These are phyloP conservation scores for Diaporthe sp. DNA, from an alignment of 2,329 filamentous ascomycete genomes.

Conservation along the genomic window DNA sequence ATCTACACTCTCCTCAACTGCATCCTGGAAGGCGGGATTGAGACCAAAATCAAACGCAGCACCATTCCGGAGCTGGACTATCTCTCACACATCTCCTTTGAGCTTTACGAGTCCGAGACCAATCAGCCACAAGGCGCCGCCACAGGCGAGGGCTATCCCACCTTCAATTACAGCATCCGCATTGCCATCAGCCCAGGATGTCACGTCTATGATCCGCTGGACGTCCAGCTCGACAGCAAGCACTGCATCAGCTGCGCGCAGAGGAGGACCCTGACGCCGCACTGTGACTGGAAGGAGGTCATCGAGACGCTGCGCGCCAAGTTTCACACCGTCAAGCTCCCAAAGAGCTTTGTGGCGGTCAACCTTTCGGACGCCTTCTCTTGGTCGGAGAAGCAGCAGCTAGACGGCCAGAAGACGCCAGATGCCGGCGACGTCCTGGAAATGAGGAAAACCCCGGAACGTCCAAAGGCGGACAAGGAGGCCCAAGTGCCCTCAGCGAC, in stretches of 20 bases:
- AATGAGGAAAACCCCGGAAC: conserved; percentile 54
- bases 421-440: conserved; percentile 53
- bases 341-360: conserved; percentile 75
- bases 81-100: conserved; percentile 96
- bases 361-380: conserved; percentile 74
- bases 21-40: conserved; percentile 95
- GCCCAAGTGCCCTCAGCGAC: conserved; percentile 9
- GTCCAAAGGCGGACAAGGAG: conserved; percentile 20
- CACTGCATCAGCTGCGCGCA: conserved; percentile 96
- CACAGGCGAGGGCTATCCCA: conserved; percentile 71
- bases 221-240: conserved; percentile 95
- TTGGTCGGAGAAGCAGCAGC: conserved; percentile 67
- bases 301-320: conserved; percentile 95
- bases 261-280: conserved; percentile 88
- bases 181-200: conserved; percentile 97
- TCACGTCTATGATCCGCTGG: conserved; percentile 95
- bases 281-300: conserved; percentile 97
- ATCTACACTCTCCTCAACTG: conserved; percentile 99
- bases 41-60: conserved; percentile 95
- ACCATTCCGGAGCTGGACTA: conserved; percentile 98
- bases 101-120: conserved; percentile 95
- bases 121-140: conserved; percentile 59
- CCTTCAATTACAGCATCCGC: conserved; percentile 94
- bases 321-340: conserved; percentile 85
- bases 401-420: conserved; percentile 51